A percentile compares a stretch with the other conserved stretches of the same genome.
phyloP scores from a whole-genome alignment of 331 rosid species.

The Spiraea crenata region DNA sequence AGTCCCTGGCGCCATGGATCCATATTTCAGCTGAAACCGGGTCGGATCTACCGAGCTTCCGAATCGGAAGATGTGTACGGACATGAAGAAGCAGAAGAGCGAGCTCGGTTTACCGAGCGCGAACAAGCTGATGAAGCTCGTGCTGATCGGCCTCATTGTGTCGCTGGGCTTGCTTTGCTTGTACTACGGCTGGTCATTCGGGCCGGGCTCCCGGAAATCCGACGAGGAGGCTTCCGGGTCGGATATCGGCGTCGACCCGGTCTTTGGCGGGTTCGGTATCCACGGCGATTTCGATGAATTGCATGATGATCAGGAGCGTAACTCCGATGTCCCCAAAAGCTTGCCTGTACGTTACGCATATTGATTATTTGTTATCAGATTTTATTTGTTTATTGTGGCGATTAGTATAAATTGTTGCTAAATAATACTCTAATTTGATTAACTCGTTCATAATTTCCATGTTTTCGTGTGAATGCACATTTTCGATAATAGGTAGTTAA shows the following conservation, averaged over 20 bases:
- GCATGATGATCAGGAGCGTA: conserved; percentile 30
- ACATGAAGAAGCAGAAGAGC: conserved; percentile 52
- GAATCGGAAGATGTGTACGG: not conserved
- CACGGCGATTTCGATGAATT: conserved; percentile 32
- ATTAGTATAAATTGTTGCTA: not conserved
- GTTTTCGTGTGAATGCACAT: not conserved
- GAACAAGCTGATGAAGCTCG: conserved; percentile 25
- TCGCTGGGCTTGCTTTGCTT: conserved; percentile 46
- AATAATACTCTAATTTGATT: not conserved
- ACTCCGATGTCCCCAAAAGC: conserved; percentile 35
- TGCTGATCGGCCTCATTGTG: conserved; percentile 30
- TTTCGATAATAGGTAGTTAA: not conserved
- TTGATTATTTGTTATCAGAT: not conserved
- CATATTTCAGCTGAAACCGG: not conserved
- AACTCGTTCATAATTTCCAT: not conserved
- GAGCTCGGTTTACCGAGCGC: conserved; percentile 23
- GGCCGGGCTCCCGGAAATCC: conserved; percentile 48
- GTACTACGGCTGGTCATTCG: conserved; percentile 46
- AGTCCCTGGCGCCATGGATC: conserved; percentile 6
- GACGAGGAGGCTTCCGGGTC: conserved; percentile 28
- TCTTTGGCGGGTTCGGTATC: conserved; percentile 12
- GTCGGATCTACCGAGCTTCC: not conserved
- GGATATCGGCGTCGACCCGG: conserved; percentile 29
- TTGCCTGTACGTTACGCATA: conserved; percentile 39
- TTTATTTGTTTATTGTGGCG: not conserved